Conservation (phyloP, 2,329 filamentous ascomycete genomes). For the Paecilomyces fulvus region DNA sequence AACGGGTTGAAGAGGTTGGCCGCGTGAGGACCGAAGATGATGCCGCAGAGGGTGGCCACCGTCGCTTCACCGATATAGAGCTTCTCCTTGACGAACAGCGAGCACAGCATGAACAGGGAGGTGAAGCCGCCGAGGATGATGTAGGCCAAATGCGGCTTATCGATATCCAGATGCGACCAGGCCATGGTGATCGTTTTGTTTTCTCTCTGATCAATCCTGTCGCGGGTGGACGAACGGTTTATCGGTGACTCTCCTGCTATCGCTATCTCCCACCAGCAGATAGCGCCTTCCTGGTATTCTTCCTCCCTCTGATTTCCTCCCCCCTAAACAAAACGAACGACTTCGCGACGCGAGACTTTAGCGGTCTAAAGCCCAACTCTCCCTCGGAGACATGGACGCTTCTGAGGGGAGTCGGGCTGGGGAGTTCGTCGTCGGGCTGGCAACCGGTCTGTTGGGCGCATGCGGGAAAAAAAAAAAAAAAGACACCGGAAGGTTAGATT, state of each 20-base stretch:
- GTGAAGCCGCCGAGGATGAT: constrained; percentile 98
- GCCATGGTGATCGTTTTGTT: constrained; percentile 33
- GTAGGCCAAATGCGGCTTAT: constrained; percentile 94
- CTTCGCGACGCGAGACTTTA: neutral
- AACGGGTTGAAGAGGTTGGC: constrained; percentile 54
- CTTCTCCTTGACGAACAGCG: constrained; percentile 94
- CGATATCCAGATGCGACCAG: constrained; percentile 55
- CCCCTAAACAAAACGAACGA: neutral
- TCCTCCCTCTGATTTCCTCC: neutral
- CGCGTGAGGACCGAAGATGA: constrained; percentile 62
- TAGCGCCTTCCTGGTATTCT: neutral
- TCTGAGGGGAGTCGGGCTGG: neutral
- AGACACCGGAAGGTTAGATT: neutral
- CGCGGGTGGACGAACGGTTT: neutral
- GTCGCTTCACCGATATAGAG: constrained; percentile 98
- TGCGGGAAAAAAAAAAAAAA: neutral
- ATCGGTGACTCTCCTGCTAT: neutral
- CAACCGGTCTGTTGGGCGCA: neutral
- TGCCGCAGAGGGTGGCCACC: constrained; percentile 65
- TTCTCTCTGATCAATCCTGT: neutral
- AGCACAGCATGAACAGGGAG: constrained; percentile 95
- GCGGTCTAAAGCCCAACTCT: constrained; percentile 1
- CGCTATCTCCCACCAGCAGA: neutral
- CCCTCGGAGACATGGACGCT: neutral
- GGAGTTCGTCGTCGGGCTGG: neutral